Conservation (phyloP, 345 rosid genomes). For the Bruguiera parviflora region DNA sequence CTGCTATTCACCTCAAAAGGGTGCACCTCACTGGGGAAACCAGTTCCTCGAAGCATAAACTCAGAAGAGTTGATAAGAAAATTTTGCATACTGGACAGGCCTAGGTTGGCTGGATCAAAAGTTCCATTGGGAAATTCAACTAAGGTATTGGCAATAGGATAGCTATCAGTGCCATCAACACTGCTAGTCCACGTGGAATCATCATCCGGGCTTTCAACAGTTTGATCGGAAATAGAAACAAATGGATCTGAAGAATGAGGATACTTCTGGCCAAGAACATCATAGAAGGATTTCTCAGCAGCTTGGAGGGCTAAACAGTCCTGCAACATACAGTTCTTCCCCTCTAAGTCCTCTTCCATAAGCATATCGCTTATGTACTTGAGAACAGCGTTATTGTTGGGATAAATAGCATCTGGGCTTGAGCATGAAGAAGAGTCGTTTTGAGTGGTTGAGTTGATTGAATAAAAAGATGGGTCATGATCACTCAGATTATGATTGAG, state of each 20-base stretch:
- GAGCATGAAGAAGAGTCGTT: constrained; percentile 1
- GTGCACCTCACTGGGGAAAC: constrained; percentile 13
- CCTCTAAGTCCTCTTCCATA: constrained; percentile 79
- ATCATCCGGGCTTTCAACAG: constrained; percentile 10
- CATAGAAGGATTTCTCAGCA: constrained; percentile 67
- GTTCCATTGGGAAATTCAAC: constrained; percentile 5
- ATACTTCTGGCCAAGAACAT: constrained; percentile 52
- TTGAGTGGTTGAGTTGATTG: background rate
- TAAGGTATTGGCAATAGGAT: background rate
- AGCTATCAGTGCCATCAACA: constrained; percentile 14
- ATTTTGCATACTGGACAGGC: constrained; percentile 4
- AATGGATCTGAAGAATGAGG: constrained; percentile 23
- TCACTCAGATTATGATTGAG: background rate
- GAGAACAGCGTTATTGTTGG: constrained; percentile 33
- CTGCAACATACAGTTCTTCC: constrained; percentile 64
- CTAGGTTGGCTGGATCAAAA: background rate
- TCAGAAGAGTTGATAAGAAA: constrained; percentile 6
- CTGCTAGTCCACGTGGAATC: constrained; percentile 15
- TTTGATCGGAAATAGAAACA: constrained; percentile 11
- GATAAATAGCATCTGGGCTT: constrained; percentile 11
- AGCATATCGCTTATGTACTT: constrained; percentile 73
- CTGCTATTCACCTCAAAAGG: background rate
- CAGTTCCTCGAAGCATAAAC: constrained; percentile 25
- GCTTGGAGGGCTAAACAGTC: constrained; percentile 81
- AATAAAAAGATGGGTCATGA: background rate